Percentiles rank a stretch among this genome's conserved stretches.
Conservation (phyloP, 2,329 filamentous ascomycete genomes). For the Tolypocladium album region DNA sequence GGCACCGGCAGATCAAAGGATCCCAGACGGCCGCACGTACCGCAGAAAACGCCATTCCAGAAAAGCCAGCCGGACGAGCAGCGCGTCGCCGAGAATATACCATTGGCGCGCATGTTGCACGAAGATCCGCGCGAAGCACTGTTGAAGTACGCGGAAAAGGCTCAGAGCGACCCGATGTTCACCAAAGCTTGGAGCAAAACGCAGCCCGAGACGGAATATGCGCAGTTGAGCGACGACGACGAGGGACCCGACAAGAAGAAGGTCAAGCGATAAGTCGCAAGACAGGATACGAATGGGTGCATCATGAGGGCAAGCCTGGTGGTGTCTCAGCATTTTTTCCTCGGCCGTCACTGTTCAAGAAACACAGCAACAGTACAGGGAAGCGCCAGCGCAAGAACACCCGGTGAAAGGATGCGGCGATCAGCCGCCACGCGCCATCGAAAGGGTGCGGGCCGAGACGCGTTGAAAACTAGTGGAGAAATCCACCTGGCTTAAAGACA, state of each 20-base stretch:
- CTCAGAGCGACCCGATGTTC: slow-evolving; percentile 86
- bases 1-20: slow-evolving; percentile 67
- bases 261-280: slow-evolving; percentile 35
- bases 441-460: not conserved
- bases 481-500: not conserved
- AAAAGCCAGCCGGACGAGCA: slow-evolving; percentile 84
- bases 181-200: slow-evolving; percentile 89
- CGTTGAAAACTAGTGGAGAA: not conserved
- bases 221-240: slow-evolving; percentile 80
- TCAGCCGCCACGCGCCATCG: not conserved
- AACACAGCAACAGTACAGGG: not conserved
- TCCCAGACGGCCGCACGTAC: slow-evolving; percentile 75
- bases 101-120: slow-evolving; percentile 84
- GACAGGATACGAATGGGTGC: not conserved
- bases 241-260: slow-evolving; percentile 58
- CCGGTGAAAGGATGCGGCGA: not conserved
- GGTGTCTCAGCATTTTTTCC: not conserved
- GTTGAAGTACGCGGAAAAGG: slow-evolving; percentile 88
- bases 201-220: slow-evolving; percentile 86
- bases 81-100: slow-evolving; percentile 80
- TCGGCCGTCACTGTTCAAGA: not conserved
- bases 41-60: slow-evolving; percentile 77
- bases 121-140: slow-evolving; percentile 92
- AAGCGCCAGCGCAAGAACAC: not conserved
- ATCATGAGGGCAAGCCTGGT: not conserved